Percentiles rank a stretch among this genome's conserved stretches.
Conservation (phyloP, 2,329 filamentous ascomycete species). For the Gnomoniopsis sp. region DNA sequence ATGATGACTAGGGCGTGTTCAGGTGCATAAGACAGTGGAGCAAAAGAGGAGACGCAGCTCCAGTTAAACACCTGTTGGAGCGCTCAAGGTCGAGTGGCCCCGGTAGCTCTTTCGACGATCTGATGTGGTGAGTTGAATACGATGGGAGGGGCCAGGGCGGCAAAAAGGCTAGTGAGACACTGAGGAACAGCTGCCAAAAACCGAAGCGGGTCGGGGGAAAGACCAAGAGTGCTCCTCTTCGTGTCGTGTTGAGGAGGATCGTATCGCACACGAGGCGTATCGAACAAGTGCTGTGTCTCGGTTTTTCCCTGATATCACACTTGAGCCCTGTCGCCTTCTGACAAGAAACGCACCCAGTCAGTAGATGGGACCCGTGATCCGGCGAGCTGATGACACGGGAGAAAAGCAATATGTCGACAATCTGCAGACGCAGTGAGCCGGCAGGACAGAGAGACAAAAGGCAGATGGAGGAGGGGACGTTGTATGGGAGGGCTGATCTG, state of each 20-base stretch:
- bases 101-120: slow-evolving; percentile 11
- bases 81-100: slow-evolving; percentile 8
- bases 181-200: background rate
- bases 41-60: slow-evolving; percentile 17
- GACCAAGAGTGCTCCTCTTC: background rate
- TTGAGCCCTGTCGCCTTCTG: background rate
- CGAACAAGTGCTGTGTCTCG: background rate
- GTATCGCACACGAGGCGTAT: background rate
- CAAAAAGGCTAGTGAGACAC: slow-evolving; percentile 7
- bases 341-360: background rate
- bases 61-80: slow-evolving; percentile 14
- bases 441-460: background rate
- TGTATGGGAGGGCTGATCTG: slow-evolving; percentile 4
- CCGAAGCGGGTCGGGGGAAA: background rate
- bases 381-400: background rate
- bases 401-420: background rate
- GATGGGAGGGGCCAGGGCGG: slow-evolving; percentile 14
- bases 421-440: background rate
- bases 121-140: slow-evolving; percentile 7
- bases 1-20: slow-evolving; percentile 9
- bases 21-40: slow-evolving; percentile 18
- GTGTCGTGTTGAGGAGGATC: background rate
- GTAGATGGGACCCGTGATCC: background rate
- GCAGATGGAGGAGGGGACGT: background rate
- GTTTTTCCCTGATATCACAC: background rate